Evolutionary conservation across 345 rosid genomes (phyloP).

Genomic region (Gossypium mustelinum): DNA sequence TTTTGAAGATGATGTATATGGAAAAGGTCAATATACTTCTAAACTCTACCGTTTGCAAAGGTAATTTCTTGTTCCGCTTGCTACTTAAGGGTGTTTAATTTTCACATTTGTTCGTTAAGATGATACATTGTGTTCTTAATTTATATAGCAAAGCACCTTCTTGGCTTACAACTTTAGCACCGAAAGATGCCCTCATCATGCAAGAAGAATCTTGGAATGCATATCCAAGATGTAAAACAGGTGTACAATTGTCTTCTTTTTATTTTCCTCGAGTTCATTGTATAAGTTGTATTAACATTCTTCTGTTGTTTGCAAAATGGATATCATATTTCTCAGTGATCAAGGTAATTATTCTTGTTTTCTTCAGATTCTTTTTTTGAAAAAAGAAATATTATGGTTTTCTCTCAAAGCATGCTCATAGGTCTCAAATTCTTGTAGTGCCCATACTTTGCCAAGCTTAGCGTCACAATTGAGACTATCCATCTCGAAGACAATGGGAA

Average conservation of each 20-base stretch:
- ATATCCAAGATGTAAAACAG: slow-evolving; percentile 73
- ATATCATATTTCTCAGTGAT: slow-evolving; percentile 36
- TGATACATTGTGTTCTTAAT: neutral
- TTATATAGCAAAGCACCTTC: slow-evolving; percentile 63
- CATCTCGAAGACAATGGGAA: slow-evolving; percentile 52
- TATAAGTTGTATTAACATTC: slow-evolving; percentile 24
- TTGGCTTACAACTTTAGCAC: slow-evolving; percentile 63
- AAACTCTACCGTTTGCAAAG: slow-evolving; percentile 65
- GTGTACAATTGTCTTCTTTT: slow-evolving; percentile 20
- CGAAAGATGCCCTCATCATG: slow-evolving; percentile 62
- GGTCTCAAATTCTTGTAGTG: slow-evolving; percentile 44
- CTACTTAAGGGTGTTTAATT: neutral
- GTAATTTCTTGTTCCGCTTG: slow-evolving; percentile 25
- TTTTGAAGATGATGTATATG: slow-evolving; percentile 40
- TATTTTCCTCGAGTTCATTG: slow-evolving; percentile 1
- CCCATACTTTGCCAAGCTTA: slow-evolving; percentile 59
- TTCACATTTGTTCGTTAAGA: neutral
- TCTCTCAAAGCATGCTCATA: neutral
- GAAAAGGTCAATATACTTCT: slow-evolving; percentile 53
- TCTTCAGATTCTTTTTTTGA: neutral
- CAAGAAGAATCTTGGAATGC: slow-evolving; percentile 79
- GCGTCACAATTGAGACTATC: slow-evolving; percentile 55
- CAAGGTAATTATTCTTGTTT: slow-evolving; percentile 42
- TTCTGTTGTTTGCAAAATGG: slow-evolving; percentile 21
- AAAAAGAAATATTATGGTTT: neutral